These are phyloP conservation scores for Hyparrhenia diplandra DNA, from an alignment of 176 grass and related monocot species.

Conservation along the genomic window DNA sequence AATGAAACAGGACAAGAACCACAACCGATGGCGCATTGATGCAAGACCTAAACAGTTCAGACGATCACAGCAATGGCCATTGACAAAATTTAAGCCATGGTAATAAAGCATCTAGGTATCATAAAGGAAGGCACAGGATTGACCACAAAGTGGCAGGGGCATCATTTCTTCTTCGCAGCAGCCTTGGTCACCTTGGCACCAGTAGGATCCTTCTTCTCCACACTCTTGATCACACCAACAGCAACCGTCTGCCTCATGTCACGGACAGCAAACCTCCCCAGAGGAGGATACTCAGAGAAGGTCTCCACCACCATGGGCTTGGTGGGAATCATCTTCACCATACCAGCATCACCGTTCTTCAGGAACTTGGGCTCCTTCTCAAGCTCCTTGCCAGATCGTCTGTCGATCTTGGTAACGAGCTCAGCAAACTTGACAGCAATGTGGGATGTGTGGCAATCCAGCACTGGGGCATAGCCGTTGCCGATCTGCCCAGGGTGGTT, in stretches of 20 bases:
- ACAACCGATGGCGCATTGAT: too few species aligned
- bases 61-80: too few species aligned
- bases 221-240: slow-evolving; percentile 75
- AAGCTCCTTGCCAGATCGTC: slow-evolving; percentile 86
- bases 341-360: slow-evolving; percentile 87
- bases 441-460: slow-evolving; percentile 92
- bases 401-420: slow-evolving; percentile 82
- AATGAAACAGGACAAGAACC: too few species aligned
- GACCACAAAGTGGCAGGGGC: too few species aligned
- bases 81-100: too few species aligned
- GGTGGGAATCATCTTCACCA: slow-evolving; percentile 96
- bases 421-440: slow-evolving; percentile 92
- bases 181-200: slow-evolving; percentile 87
- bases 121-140: too few species aligned
- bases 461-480: slow-evolving; percentile 79
- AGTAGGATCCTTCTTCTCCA: slow-evolving; percentile 72
- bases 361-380: slow-evolving; percentile 92
- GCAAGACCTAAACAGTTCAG: too few species aligned
- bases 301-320: slow-evolving; percentile 96
- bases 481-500: slow-evolving; percentile 94
- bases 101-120: too few species aligned
- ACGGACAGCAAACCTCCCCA: slow-evolving; percentile 71
- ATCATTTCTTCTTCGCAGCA: slow-evolving; percentile 86
- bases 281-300: slow-evolving; percentile 59
- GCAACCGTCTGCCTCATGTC: slow-evolving; percentile 84